Base-by-base conservation (phyloP, 2,329 filamentous ascomycete species). In the Fusarium tjaetaba region DNA sequence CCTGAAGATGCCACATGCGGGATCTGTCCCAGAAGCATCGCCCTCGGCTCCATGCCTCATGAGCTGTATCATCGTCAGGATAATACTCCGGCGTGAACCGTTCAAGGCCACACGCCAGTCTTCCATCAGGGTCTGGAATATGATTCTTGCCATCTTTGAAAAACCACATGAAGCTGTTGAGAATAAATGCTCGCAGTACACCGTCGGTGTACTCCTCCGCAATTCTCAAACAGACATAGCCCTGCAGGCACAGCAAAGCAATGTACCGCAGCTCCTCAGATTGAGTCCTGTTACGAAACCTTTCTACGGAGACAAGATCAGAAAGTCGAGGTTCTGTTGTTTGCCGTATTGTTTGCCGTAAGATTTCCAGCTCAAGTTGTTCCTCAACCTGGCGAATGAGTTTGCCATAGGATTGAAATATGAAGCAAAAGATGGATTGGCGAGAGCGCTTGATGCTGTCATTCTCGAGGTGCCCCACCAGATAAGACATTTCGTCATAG, bases 131-230 rank as follows among this genome's bases (percentile, higher is more conserved):
- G 30, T 51, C 48, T 51, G 30, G 15, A 24, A 34, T 51, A 36
- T 7, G n/a, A 14, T 51, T 24, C 11, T 0, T 24, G 30, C 30
- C 30, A 20, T 36, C n/a, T 20, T 3, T 24, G 11, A 16, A 51
- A 20, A 51, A 51, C 48, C 48, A 51, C 30, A 24, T 24, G 4
- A 51, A 51, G 48, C 48, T 36, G 0, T 34, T 24, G n/a, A 51
- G 30, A 36, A 51, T 2, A 6, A 51, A 36, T 2, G 0, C 4
- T 4, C 16, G 48, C 2, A 51, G n/a, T 7, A 26, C 22, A 15
- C 0, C 6, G 2, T 20, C 5, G 3, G 30, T 7, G 3, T 51
- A 20, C 5, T 24, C 0, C 1, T 51, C 48, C 2, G 30, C n/a
- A 20, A 34, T 4, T 1, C 1, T 20, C 1, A 51, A 2, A 5